Evolutionary conservation across 2,329 filamentous ascomycete genomes (phyloP), one percentile per base, ranked within the genome.

Genomic region (Penicillium sp.): DNA sequence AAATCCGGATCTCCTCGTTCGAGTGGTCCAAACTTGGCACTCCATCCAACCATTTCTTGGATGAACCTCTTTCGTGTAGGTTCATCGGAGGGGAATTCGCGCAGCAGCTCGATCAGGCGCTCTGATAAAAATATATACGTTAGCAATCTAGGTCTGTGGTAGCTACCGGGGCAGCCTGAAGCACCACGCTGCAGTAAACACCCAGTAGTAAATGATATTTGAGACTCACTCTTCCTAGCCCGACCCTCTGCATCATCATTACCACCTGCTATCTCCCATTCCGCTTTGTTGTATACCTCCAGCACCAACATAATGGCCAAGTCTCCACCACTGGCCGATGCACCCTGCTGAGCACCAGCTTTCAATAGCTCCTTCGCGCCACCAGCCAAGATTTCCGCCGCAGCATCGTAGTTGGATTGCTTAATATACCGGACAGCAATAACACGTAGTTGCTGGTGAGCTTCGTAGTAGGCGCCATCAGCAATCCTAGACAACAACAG

Each of bases 361-460:
- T 64, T 69, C 41, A 99, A 83, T 10, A 99, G 83, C 29, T 92
- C 87, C 64, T 89, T 86, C 1, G 93, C 88, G 59, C 96, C 94
- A 61, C 84, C 88, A 73, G 84, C 87, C 61, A 99, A 83, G 61
- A 97, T 88, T 64, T 96, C 90, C 71, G 91, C 87, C 46, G 95
- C 94, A 13, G 91, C 88, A 63, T 82, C 74, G 83, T 89, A 97
- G 81, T 93, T 93, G 58, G 84, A 79, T 41, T 88, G 82, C 79
- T 97, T 97, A 73, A 93, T 86, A 78, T 99, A 96, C 55, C 95
- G 91, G 38, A 91, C 88, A 58, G 92, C 92, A 64, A 97, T 93
- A 52, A 97, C 92, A 60, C 94, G 91, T 63, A 96, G 90, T 79
- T 99, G 94, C 76, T 99, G 94, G 77, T 97, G 93, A 55, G 94